phyloP scores from a whole-genome alignment of 768 basidiomycete species.

The Megacollybia marginata region DNA sequence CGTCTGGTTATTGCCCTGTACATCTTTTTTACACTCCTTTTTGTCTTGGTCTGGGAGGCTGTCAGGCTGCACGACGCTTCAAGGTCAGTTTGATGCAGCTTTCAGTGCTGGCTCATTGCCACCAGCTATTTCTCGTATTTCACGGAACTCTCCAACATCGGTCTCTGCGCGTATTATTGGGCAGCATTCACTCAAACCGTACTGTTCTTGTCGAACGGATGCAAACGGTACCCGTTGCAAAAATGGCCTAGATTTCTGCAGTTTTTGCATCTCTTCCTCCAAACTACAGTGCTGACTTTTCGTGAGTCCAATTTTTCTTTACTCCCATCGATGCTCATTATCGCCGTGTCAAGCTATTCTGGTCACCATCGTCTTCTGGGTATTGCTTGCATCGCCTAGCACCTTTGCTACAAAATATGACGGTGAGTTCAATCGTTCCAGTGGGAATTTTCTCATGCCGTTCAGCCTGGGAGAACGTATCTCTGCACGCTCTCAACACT shows the following conservation, averaged over 20 bases:
- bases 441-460: slow-evolving; percentile 1
- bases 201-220: slow-evolving; percentile 22
- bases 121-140: slow-evolving; percentile 58
- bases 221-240: slow-evolving; percentile 45
- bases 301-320: slow-evolving; percentile 34
- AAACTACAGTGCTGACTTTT: slow-evolving; percentile 42
- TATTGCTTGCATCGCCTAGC: slow-evolving; percentile 33
- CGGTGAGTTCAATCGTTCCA: slow-evolving; percentile 23
- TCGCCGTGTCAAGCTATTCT: slow-evolving; percentile 41
- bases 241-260: slow-evolving; percentile 50
- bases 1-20: slow-evolving; percentile 46
- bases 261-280: slow-evolving; percentile 47
- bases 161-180: slow-evolving; percentile 55
- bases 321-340: neutral
- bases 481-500: slow-evolving; percentile 55
- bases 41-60: slow-evolving; percentile 27
- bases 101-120: neutral
- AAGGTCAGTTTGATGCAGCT: too few relatives aligned
- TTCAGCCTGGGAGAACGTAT: slow-evolving; percentile 53
- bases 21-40: slow-evolving; percentile 32
- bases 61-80: neutral
- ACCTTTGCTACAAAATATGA: slow-evolving; percentile 32
- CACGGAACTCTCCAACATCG: slow-evolving; percentile 55
- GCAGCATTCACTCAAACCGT: slow-evolving; percentile 49
- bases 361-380: slow-evolving; percentile 61